phyloP scores from a whole-genome alignment of 306 rosid genomes.

The Trifolium fragiferum region DNA sequence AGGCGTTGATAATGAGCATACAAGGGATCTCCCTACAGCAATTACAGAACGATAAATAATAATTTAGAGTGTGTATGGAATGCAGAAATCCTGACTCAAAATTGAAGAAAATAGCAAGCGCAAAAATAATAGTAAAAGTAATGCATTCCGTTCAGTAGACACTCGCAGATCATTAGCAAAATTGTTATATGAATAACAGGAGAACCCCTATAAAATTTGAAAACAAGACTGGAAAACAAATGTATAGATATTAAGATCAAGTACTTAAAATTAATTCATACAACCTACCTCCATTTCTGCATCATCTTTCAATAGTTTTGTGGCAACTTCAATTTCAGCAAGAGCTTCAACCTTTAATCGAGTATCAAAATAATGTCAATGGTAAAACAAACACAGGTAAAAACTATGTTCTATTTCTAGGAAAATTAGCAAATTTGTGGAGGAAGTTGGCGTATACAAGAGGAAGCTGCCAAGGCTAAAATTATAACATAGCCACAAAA shows the following conservation, averaged over 20 bases:
- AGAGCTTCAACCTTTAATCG: slow-evolving; percentile 91
- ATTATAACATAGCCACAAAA: slow-evolving; percentile 14
- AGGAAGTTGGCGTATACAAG: slow-evolving; percentile 27
- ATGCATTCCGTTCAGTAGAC: slow-evolving; percentile 10
- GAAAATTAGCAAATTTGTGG: slow-evolving; percentile 3
- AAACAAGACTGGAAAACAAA: background rate
- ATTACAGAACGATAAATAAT: slow-evolving; percentile 27
- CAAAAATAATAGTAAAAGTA: slow-evolving; percentile 17
- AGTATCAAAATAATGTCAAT: slow-evolving; percentile 39
- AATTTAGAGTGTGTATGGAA: slow-evolving; percentile 24
- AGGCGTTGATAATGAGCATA: slow-evolving; percentile 76
- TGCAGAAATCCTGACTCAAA: slow-evolving; percentile 13
- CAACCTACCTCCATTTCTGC: slow-evolving; percentile 65
- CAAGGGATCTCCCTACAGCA: slow-evolving; percentile 80
- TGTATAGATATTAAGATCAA: slow-evolving; percentile 21
- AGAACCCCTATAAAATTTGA: slow-evolving; percentile 1
- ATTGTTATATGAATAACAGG: slow-evolving; percentile 29
- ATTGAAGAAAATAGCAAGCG: slow-evolving; percentile 9
- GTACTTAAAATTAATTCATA: slow-evolving; percentile 30
- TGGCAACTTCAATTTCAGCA: slow-evolving; percentile 90
- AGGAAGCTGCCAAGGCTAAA: slow-evolving; percentile 27
- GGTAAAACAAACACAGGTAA: slow-evolving; percentile 30
- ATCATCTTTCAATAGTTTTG: slow-evolving; percentile 71
- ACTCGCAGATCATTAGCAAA: background rate
- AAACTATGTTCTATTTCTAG: slow-evolving; percentile 5